Evolutionary conservation across 352 stramenopile species (phyloP).

Genomic region (Phytophthora litchii): DNA sequence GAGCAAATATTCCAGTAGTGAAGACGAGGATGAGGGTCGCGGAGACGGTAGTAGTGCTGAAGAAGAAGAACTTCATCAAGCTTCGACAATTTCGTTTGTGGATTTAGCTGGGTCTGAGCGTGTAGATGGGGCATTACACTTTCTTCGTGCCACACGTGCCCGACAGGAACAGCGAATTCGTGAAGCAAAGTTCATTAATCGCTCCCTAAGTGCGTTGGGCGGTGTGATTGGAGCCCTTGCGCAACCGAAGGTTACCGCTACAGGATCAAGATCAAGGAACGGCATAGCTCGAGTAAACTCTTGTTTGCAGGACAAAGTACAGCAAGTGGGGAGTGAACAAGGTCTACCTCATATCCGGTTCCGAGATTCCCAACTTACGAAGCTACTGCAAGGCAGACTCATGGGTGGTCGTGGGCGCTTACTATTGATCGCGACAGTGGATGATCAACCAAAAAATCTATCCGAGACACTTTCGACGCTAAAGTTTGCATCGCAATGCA

Average conservation of each 20-base stretch:
- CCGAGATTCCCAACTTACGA: constrained; percentile 78
- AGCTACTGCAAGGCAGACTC: constrained; percentile 63
- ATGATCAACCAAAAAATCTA: constrained; percentile 57
- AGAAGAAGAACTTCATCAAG: constrained; percentile 7
- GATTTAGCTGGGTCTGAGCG: constrained; percentile 76
- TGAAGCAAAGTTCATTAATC: constrained; percentile 84
- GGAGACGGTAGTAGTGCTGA: not conserved
- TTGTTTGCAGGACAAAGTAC: constrained; percentile 6
- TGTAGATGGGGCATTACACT: constrained; percentile 57
- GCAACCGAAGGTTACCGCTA: constrained; percentile 23
- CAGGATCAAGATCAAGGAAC: constrained; percentile 1
- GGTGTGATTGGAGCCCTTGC: constrained; percentile 68
- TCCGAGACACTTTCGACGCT: constrained; percentile 74
- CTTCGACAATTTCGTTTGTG: constrained; percentile 68
- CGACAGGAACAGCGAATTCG: constrained; percentile 68
- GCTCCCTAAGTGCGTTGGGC: constrained; percentile 68
- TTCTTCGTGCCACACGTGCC: constrained; percentile 52
- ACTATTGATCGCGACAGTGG: constrained; percentile 69
- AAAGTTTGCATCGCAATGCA: constrained; percentile 77
- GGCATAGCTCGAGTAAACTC: constrained; percentile 11
- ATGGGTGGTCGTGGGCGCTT: constrained; percentile 49
- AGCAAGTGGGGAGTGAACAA: constrained; percentile 13
- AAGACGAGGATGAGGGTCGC: constrained; percentile 20
- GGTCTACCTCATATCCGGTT: constrained; percentile 58
- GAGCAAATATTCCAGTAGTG: constrained; percentile 16